Base-by-base conservation (phyloP, 305 asterid genomes). In the Fraxinus latifolia region DNA sequence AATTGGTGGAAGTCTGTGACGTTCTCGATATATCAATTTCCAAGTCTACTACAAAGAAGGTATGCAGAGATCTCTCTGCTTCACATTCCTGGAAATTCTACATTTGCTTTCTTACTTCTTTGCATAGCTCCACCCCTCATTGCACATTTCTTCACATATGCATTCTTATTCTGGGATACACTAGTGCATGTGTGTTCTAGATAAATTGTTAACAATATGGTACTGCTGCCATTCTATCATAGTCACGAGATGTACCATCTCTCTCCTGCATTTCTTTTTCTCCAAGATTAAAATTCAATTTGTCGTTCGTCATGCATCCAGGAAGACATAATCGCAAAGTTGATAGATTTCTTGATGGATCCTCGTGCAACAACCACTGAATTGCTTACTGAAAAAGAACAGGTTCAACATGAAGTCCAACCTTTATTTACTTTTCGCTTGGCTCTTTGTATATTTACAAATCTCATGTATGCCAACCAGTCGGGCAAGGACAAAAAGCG, bases 401-500 rank as follows among this genome's bases (percentile, higher is more conserved):
- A 90, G 98, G 99, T 96, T 42, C 32, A 50, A 55, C 58, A 31
- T 62, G 6, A 31, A 47, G 4, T 50, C 29, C 39, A 39, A 21
- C 55, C 67, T 44, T 27, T 7, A 21, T 60, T 60, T 25, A 0
- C 15, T 65, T 65, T 65, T 25, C 17, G 0, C 73, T 65, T 11
- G 7, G 73, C 36, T 25, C 32, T 55, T 65, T 65, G 73, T 25
- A 11, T 11, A 3, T 65, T 65, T 23, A 27, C 73, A 65, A 23
- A 27, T 65, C 33, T 65, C n/a, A 27, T 65, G 32, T 65, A 65
- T 65, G 73, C 70, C 31, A 25, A 70, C 47, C 85, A 87, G 90
- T 84, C 92, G 79, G 87, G 89, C 77, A 91, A 91, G 90, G 95
- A 95, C n/a, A 91, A 87, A 85, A 95, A 95, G 91, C 94, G 99